Base-by-base conservation (phyloP, 805 yeast species). In the Sporopachydermia quercuum region DNA sequence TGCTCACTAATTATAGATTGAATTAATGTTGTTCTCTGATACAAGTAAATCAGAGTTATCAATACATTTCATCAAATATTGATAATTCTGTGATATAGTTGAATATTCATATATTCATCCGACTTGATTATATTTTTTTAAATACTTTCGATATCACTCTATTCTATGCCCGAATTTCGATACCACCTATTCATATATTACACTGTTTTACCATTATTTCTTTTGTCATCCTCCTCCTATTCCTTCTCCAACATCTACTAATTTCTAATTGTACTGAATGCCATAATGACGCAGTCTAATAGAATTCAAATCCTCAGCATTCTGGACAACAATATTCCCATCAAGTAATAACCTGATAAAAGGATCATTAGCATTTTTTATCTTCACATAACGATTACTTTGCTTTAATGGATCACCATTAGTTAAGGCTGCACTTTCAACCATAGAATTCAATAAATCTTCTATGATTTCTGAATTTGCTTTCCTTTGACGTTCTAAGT, bases 361-460 rank as follows among this genome's bases (percentile, higher is more conserved):
- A 11, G 38, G 38, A 11, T 14, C 18, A n/a, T 36, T 15, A 13
- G 38, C 27, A 19, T 36, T 17, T 5, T 15, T 17, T 5, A 36
- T 17, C 5, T 16, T 15, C 14, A 36, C 38, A 19, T 36, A 36
- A 13, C 15, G 19, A 19, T 14, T 15, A 8, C n/a, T n/a, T 8
- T 23, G 30, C 30, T 23, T 23, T 23, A n/a, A 8, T n/a, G 8
- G 8, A n/a, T n/a, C n/a, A 23, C 30, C n/a, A n/a, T n/a, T 23
- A n/a, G 13, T 23, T n/a, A 23, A 23, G 13, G 18, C 38, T 8
- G 14, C n/a, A 34, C 15, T 15, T 14, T 15, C 38, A 11, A 15
- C 18, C 38, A 36, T 36, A 5, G 38, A 8, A 36, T 36, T 36
- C n/a, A 36, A 19, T 14, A 36, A 36, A 16, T 36, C 18, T 36